Conservation (phyloP, 78 protist genomes). For the Corallochytrium limacisporum region DNA sequence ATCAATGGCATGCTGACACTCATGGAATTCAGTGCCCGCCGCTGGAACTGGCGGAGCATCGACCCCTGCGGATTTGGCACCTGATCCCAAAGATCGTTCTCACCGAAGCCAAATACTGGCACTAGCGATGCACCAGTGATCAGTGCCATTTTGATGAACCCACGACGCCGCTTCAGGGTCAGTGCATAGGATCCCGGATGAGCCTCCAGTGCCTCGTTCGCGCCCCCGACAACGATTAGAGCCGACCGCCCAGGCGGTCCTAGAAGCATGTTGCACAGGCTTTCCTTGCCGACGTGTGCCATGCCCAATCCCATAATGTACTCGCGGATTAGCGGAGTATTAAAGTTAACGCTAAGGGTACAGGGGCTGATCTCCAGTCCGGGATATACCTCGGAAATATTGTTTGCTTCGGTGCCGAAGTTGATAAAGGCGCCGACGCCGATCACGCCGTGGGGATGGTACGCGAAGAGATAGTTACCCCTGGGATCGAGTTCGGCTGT, state of each 20-base stretch:
- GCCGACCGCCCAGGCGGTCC: too few relatives aligned
- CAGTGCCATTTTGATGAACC: constrained; percentile 13
- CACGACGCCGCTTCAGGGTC: background rate
- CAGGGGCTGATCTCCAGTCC: background rate
- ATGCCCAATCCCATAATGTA: constrained; percentile 10
- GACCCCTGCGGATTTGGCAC: background rate
- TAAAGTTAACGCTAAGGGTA: constrained; percentile 11
- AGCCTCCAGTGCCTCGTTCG: constrained; percentile 13
- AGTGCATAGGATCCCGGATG: constrained; percentile 8
- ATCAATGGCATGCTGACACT: background rate
- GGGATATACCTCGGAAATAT: background rate
- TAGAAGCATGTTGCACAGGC: too few relatives aligned
- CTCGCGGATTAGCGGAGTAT: constrained; percentile 14
- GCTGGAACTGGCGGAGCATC: background rate
- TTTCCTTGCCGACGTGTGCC: constrained; percentile 16
- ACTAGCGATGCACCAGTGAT: constrained; percentile 3
- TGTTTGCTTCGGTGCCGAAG: constrained; percentile 18
- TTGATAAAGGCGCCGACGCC: constrained; percentile 26
- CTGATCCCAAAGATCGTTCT: constrained; percentile 5
- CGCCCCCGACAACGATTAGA: constrained; percentile 16
- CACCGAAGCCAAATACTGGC: constrained; percentile 13
- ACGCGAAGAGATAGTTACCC: constrained; percentile 15
- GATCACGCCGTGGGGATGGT: constrained; percentile 46
- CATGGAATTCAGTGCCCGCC: background rate
- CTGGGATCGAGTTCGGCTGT: background rate